Evolutionary conservation across 2,329 filamentous ascomycete genomes (phyloP), one percentile per base, ranked within the genome.

Genomic region (Nemania sp.): DNA sequence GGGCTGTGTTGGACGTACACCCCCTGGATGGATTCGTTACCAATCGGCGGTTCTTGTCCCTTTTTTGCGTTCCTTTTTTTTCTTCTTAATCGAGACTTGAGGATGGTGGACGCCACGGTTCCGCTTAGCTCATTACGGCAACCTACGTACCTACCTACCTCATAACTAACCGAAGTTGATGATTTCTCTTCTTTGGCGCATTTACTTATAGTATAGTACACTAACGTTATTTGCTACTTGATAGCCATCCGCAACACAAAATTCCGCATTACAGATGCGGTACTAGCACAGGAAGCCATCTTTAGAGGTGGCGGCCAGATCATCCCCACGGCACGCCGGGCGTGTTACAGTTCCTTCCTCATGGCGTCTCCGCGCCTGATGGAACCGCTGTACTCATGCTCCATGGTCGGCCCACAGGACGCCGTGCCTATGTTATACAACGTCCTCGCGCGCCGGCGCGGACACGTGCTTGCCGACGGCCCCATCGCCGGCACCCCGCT

Each of bases 361-460:
- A 98, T 98, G 93, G 95, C 96, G 2, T 96, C 93, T 24, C 96
- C 96, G 29, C 90, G 96, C 53, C 87, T 99, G 32, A 98, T 99
- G 94, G 96, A 99, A 81, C 96, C 96, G 0, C 88, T 98, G 53
- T 99, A 98, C 82, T 89, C 91, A 4, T 95, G 95, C 75, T 93
- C 92, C 49, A 97, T 98, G 88, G 96, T 93, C 3, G 95, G 95
- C 0, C 94, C 94, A 18, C 93, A 96, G 66, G 93, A 97, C 77
- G 92, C 93, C 0, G 93, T 97, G 64, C 91, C 91, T 69, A 91
- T 93, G 52, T 86, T 98, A 15, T 99, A 99, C 83, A 98, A 94
- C 41, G 93, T 97, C 7, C 89, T 99, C 24, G 92, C 94, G 6
- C 89, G 93, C 59, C 90, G 96, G 67, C 87, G 96, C 73, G 96